Conservation (phyloP, 352 stramenopile species). For the Phytophthora fragariae region DNA sequence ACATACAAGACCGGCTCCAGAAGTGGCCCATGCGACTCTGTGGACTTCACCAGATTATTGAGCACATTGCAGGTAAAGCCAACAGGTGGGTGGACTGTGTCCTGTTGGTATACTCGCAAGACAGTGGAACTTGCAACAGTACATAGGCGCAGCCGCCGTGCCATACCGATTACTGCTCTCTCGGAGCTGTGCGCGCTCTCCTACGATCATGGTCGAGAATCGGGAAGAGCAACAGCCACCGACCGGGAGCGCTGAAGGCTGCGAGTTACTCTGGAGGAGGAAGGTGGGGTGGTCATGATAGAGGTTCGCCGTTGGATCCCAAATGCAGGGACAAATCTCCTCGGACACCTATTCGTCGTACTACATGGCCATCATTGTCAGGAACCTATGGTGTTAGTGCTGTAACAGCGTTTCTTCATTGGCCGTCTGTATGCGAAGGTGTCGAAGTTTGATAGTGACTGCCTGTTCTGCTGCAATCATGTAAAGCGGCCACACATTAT, state of each 20-base stretch:
- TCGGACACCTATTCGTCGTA: constrained; percentile 14
- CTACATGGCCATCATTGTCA: constrained; percentile 16
- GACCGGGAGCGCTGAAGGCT: not conserved
- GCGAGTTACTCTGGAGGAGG: constrained; percentile 12
- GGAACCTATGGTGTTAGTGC: not conserved
- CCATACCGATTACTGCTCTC: too few species aligned
- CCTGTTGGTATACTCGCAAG: too few species aligned
- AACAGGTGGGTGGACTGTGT: too few species aligned
- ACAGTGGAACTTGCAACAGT: too few species aligned
- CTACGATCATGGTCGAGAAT: not conserved
- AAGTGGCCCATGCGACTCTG: too few species aligned
- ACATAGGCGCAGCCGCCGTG: too few species aligned
- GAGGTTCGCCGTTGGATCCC: constrained; percentile 5
- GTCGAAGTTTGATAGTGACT: not conserved
- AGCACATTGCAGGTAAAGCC: too few species aligned
- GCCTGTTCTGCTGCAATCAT: constrained; percentile 24
- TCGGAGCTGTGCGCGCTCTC: too few species aligned
- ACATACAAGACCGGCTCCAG: too few species aligned
- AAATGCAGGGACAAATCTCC: constrained; percentile 7
- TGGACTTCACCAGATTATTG: too few species aligned
- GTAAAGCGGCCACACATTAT: constrained; percentile 9
- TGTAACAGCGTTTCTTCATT: constrained; percentile 11
- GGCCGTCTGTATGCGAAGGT: not conserved
- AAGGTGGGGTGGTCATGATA: not conserved
- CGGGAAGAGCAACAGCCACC: not conserved